Conservation (phyloP, 495 filamentous ascomycete species). For the Aspergillus indologenus region DNA sequence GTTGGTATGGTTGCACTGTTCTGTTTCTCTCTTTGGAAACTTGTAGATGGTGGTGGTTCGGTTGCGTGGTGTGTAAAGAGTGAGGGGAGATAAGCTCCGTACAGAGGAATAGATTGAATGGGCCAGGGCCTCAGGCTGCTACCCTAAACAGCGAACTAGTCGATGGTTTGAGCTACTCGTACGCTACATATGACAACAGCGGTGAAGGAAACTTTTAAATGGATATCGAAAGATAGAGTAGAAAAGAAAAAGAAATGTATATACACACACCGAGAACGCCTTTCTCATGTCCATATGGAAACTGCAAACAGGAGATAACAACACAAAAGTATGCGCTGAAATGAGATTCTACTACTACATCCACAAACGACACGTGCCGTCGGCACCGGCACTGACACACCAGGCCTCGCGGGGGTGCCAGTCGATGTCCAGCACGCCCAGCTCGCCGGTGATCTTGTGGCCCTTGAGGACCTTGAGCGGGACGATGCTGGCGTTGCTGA, state of each 20-base stretch:
- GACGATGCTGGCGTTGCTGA: constrained; percentile 94
- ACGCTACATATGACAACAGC: too few species aligned
- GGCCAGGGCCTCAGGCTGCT: too few species aligned
- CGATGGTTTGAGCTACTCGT: too few species aligned
- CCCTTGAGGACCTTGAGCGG: constrained; percentile 92
- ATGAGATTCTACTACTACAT: constrained; percentile 46
- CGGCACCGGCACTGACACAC: constrained; percentile 90
- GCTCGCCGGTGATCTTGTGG: constrained; percentile 69
- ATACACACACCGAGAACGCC: constrained; percentile 25
- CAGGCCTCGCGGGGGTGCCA: constrained; percentile 94
- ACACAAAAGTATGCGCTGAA: constrained; percentile 24
- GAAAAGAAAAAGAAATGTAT: constrained; percentile 12
- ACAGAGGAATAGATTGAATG: too few species aligned
- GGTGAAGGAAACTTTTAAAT: constrained; percentile 23
- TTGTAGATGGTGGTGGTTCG: too few species aligned
- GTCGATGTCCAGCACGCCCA: constrained; percentile 90
- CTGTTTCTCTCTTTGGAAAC: too few species aligned
- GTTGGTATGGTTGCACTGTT: too few species aligned
- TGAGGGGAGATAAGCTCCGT: too few species aligned
- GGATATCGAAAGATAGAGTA: constrained; percentile 30
- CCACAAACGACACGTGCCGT: constrained; percentile 85
- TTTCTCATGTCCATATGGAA: constrained; percentile 21
- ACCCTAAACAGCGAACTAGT: too few species aligned
- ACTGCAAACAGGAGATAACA: constrained; percentile 18
- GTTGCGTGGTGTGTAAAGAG: too few species aligned